Percentiles rank a stretch among this genome's conserved stretches.
Conservation (phyloP, 2,329 filamentous ascomycete genomes). For the Phyllosticta citriasiana region DNA sequence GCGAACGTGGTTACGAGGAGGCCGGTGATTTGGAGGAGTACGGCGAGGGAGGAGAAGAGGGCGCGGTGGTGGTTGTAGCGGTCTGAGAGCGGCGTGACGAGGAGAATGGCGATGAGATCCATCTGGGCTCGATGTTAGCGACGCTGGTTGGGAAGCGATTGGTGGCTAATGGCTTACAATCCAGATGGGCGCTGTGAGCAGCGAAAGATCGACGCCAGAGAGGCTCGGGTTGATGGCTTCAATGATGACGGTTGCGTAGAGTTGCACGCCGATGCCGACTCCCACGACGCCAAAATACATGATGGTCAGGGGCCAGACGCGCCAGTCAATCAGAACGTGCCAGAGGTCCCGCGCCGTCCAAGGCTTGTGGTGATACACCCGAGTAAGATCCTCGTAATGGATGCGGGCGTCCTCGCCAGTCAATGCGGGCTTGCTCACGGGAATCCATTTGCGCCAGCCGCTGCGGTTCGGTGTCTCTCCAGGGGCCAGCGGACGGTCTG, state of each 20-base stretch:
- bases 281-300: constrained; percentile 97
- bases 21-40: constrained; percentile 70
- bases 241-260: constrained; percentile 83
- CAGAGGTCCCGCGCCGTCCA: constrained; percentile 66
- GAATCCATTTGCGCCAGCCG: constrained; percentile 55
- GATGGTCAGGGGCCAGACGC: constrained; percentile 71
- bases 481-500: constrained; percentile 68
- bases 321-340: constrained; percentile 70
- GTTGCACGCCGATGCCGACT: constrained; percentile 81
- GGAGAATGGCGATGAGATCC: constrained; percentile 78
- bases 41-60: constrained; percentile 69
- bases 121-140: constrained; percentile 40
- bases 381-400: constrained; percentile 72
- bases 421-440: constrained; percentile 59
- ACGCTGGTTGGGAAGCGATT: constrained; percentile 14
- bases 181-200: constrained; percentile 88
- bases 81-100: constrained; percentile 78
- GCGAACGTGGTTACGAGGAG: constrained; percentile 72
- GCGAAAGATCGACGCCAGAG: constrained; percentile 63
- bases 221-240: constrained; percentile 63
- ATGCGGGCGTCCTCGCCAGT: constrained; percentile 66
- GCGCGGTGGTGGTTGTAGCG: constrained; percentile 73
- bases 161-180: constrained; percentile 56
- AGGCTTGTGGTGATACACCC: constrained; percentile 65
- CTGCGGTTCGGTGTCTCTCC: constrained; percentile 43